phyloP scores from a whole-genome alignment of 495 filamentous ascomycete genomes.

The Amniculicola lignicola region DNA sequence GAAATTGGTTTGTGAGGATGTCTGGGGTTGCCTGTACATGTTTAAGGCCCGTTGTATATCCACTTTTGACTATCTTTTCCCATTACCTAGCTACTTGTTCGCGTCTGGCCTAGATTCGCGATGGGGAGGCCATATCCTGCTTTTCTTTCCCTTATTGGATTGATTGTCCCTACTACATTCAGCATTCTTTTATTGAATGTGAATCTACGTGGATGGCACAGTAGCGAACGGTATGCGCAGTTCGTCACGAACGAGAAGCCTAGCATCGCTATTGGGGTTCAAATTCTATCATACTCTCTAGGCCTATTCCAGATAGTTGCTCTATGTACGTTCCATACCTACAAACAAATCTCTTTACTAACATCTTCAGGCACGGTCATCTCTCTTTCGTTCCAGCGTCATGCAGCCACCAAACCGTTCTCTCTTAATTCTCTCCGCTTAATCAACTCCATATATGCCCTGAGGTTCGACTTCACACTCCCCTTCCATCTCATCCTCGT shows the following conservation, averaged over 20 bases:
- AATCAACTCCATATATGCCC: neutral
- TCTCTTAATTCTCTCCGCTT: slow-evolving; percentile 2
- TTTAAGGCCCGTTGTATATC: too few relatives aligned
- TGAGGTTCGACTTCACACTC: neutral
- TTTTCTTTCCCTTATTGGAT: neutral
- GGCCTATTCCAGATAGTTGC: neutral
- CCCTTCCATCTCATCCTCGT: neutral
- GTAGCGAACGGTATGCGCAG: neutral
- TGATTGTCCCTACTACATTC: neutral
- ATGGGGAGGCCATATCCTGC: neutral
- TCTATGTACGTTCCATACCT: neutral
- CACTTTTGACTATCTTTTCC: too few relatives aligned
- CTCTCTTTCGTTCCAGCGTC: neutral
- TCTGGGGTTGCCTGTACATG: too few relatives aligned
- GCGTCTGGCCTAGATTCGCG: too few relatives aligned
- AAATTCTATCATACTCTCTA: neutral
- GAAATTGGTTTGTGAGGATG: too few relatives aligned
- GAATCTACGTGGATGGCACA: slow-evolving; percentile 3
- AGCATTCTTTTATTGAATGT: neutral
- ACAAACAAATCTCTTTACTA: neutral
- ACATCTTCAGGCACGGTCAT: neutral
- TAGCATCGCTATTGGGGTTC: neutral
- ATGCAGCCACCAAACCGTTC: neutral
- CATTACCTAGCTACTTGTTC: too few relatives aligned
- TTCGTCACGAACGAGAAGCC: neutral